Percentiles rank a stretch among this genome's conserved stretches.
phyloP scores from a whole-genome alignment of 1,284 basidiomycete genomes.

The Cystobasidiaceae sp. region DNA sequence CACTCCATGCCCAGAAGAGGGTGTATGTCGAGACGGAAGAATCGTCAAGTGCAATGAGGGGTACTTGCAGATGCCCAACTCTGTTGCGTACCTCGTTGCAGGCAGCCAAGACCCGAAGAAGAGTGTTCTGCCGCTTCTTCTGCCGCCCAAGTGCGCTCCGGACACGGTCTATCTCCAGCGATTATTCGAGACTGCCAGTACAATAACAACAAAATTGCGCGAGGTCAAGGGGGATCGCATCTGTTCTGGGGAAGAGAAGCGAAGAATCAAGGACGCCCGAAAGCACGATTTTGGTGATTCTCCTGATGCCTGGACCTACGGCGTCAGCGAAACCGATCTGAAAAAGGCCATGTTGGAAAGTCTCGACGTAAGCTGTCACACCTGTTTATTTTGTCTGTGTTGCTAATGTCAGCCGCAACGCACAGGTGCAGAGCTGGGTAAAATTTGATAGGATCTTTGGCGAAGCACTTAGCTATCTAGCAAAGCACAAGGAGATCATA shows the following conservation, averaged over 20 bases:
- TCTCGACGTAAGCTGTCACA: conserved; percentile 33
- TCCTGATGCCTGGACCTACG: conserved; percentile 37
- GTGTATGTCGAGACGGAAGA: conserved; percentile 59
- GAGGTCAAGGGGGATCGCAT: conserved; percentile 43
- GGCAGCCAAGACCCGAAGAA: conserved; percentile 49
- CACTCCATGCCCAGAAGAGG: conserved; percentile 78
- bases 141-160: conserved; percentile 73
- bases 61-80: conserved; percentile 64
- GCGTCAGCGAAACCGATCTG: conserved; percentile 36
- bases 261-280: conserved; percentile 24
- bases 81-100: conserved; percentile 47
- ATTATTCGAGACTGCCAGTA: conserved; percentile 70
- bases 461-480: conserved; percentile 74
- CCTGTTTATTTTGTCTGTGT: not conserved
- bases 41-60: conserved; percentile 66
- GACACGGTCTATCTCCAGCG: conserved; percentile 73
- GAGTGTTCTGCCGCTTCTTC: conserved; percentile 51
- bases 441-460: conserved; percentile 48
- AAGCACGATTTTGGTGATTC: not conserved
- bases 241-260: conserved; percentile 30
- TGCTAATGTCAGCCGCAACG: not conserved
- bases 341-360: conserved; percentile 34
- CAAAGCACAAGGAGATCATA: conserved; percentile 72
- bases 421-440: not conserved
- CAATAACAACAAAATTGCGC: conserved; percentile 57